Base-by-base conservation (phyloP, 2,329 filamentous ascomycete species). In the Verticillium dahliae region DNA sequence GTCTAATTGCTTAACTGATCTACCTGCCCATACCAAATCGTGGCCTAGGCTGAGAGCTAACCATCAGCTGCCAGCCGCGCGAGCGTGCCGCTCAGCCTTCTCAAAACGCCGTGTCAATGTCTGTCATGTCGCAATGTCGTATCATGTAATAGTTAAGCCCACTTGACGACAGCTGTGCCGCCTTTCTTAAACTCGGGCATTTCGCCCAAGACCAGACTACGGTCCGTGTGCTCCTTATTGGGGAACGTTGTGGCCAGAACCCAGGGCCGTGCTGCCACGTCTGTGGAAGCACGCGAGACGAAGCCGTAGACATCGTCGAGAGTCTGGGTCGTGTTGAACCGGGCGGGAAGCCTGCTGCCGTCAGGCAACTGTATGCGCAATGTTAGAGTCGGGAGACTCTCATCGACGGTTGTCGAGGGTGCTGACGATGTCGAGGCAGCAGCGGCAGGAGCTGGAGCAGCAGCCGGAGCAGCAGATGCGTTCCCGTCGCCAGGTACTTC, bases 241-340 rank as follows among this genome's bases (percentile, higher is more conserved):
- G 91, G 91, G 74, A 95, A 95, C 0, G 90, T 94, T 0, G 91
- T 95, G 65, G 89, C 90, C 54, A 96, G 78, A 2, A 91, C 88
- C 81, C 89, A 95, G 4, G 81, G 68, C n/a, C 90, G 82, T 45
- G 75, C 71, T 35, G 78, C 76, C 58, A 84, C 82, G 6, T 81
- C 81, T 0, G 86, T 72, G 33, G 84, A 87, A 0, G 90, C 83
- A n/a, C 82, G 80, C 62, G 84, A 78, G 63, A 94, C 85, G 68
- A 94, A 94, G 9, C 81, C 78, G 73, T 95, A 94, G 9, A 96
- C 82, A 66, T 94, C 89, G 15, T 86, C 88, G 56, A 96, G 77
- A 0, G 90, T 95, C 68, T 92, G 88, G 0, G 84, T 88, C 0
- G 88, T 87, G 77, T 95, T 95, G 77, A 96, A 96, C 9, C 90